Percentiles rank a stretch among this genome's conserved stretches.
Evolutionary conservation across 2,329 filamentous ascomycete genomes (phyloP).

Genomic region (Cordyceps tenuipes): DNA sequence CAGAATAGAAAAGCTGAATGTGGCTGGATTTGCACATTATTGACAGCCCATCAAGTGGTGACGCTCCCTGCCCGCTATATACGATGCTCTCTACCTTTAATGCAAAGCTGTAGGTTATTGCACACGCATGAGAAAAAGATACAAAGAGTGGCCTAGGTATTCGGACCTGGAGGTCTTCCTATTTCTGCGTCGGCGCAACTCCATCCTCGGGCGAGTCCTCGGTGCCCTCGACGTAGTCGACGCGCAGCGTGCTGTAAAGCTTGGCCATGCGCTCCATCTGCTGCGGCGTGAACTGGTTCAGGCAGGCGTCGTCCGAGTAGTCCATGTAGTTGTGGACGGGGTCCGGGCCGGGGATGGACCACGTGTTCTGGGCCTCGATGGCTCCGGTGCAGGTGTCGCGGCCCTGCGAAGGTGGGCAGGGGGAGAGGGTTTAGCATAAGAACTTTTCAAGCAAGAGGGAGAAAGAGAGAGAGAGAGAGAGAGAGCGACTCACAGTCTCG

Average conservation of each 20-base stretch:
- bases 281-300: neutral
- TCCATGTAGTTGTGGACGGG: conserved; percentile 33
- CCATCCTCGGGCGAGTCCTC: no score
- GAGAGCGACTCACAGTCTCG: neutral
- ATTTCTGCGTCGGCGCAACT: no score
- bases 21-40: neutral
- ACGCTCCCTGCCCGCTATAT: no score
- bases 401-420: neutral
- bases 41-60: no score
- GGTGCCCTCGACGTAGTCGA: neutral
- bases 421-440: neutral
- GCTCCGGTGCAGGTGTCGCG: neutral
- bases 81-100: no score
- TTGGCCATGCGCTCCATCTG: neutral
- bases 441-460: no score
- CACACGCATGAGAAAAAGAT: no score
- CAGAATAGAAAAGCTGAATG: neutral
- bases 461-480: no score
- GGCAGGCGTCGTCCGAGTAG: conserved; percentile 19
- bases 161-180: neutral
- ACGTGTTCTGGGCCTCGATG: neutral
- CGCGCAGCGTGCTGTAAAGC: neutral
- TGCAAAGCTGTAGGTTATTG: no score
- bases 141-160: no score
- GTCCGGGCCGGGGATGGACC: conserved; percentile 21